Conservation (phyloP, 345 rosid genomes). For the Eucalyptus globulus region DNA sequence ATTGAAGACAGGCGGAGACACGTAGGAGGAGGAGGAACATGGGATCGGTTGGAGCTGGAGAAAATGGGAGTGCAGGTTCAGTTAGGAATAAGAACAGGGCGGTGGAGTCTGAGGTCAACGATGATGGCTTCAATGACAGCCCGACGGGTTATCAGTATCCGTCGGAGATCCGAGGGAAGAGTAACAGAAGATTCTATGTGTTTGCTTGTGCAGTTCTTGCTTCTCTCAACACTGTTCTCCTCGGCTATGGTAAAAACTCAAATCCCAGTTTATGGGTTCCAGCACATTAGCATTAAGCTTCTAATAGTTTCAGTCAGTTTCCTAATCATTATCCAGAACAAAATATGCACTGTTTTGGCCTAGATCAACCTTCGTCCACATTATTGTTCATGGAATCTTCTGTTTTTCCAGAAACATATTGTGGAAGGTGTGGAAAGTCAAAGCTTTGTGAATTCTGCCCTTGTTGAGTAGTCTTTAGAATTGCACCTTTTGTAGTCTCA, state of each 20-base stretch:
- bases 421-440: not conserved
- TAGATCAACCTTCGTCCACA: not conserved
- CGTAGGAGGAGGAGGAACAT: not conserved
- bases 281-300: not conserved
- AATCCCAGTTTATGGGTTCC: not conserved
- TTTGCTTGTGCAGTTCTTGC: constrained; percentile 78
- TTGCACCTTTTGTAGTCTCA: not conserved
- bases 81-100: constrained; percentile 62
- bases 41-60: constrained; percentile 34
- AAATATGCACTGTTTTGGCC: not conserved
- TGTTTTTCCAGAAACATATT: not conserved
- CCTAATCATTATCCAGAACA: not conserved
- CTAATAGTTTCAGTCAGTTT: not conserved
- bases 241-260: constrained; percentile 59
- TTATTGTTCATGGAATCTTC: not conserved
- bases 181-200: constrained; percentile 27
- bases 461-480: not conserved
- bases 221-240: constrained; percentile 82
- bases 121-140: constrained; percentile 8
- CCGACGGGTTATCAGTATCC: constrained; percentile 1
- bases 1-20: not conserved
- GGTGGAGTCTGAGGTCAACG: constrained; percentile 42
- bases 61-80: constrained; percentile 28
- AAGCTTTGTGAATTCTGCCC: not conserved
- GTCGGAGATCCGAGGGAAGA: constrained; percentile 12